Evolutionary conservation across 2,329 filamentous ascomycete species (phyloP), one percentile per base, ranked within the genome.

Genomic region (Arthrobotrys entomopaga): DNA sequence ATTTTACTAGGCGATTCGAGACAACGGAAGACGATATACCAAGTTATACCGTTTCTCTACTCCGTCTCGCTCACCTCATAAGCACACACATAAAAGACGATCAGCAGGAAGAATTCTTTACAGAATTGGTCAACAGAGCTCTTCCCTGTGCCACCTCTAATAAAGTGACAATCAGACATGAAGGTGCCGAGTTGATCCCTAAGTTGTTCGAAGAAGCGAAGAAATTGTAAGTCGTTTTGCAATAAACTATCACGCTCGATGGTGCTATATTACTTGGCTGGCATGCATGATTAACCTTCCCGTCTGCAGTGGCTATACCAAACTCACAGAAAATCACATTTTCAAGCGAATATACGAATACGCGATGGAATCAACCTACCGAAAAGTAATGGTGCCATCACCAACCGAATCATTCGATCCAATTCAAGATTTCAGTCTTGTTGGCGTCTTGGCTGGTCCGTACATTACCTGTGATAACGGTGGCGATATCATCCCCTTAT

Each of bases 141-240:
- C 64, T 78, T 19, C 74, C 77, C 10, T 75, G 78, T n/a, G 77
- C 77, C 8, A 78, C 83, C 2, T 85, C 83, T 38, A 82, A 83
- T 2, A 86, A 86, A 73, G 82, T 86, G 0, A 82, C 83, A 34
- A 82, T 86, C n/a, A 81, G 85, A 6, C 84, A 86, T 67, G 85
- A 86, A 77, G 84, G 85, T 1, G 78, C 84, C 84, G 63, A 85
- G 82, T 81, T 83, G 81, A 10, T 82, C 83, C 64, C 84, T 82
- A 2, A 81, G 81, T 3, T 78, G 16, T 78, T 69, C 59, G 75
- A 79, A 46, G 77, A 78, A 71, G 65, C 76, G 15, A 65, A 5
- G 29, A 61, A 65, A 60, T 74, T 78, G 64, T 73, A 75, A 73
- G 77, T 78, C 19, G 61, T 16, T 1, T 61, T 16, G 4, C n/a